These are phyloP conservation scores for Cicer bijugum DNA, from an alignment of 306 rosid genomes.

Conservation along the genomic window DNA sequence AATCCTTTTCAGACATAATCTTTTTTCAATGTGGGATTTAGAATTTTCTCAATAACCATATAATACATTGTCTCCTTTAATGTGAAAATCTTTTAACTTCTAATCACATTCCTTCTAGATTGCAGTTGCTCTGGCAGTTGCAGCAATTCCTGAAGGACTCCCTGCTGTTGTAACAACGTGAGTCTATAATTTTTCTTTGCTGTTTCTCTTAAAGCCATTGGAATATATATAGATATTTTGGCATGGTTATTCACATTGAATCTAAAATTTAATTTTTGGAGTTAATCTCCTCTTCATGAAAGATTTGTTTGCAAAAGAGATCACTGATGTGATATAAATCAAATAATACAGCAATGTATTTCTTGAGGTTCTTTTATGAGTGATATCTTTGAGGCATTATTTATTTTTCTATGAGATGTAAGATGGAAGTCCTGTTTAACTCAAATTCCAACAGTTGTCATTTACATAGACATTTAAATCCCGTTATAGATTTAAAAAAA, in stretches of 20 bases:
- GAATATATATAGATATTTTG: conserved; percentile 30
- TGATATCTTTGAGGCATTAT: conserved; percentile 23
- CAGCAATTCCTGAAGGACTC: conserved; percentile 99
- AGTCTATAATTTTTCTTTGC: conserved; percentile 51
- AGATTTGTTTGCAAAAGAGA: conserved; percentile 33
- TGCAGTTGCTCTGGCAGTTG: conserved; percentile 99
- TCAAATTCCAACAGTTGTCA: too few species aligned
- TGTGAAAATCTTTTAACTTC: conserved; percentile 43
- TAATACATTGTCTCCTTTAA: conserved; percentile 30
- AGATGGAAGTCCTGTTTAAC: conserved; percentile 5
- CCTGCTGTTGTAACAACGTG: conserved; percentile 99
- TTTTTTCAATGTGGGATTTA: background rate
- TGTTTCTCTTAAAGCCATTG: conserved; percentile 32
- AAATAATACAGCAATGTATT: conserved; percentile 18
- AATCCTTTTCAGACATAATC: background rate
- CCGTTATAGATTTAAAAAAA: too few species aligned
- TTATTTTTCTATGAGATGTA: conserved; percentile 41
- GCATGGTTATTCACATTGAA: conserved; percentile 34
- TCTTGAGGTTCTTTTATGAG: conserved; percentile 4
- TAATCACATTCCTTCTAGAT: conserved; percentile 60
- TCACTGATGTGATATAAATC: conserved; percentile 27
- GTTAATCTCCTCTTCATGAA: conserved; percentile 15
- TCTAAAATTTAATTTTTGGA: conserved; percentile 21
- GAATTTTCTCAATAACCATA: background rate
- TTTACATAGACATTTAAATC: too few species aligned